Conservation (phyloP, 2,329 filamentous ascomycete genomes). For the Colletotrichum cuscutae region DNA sequence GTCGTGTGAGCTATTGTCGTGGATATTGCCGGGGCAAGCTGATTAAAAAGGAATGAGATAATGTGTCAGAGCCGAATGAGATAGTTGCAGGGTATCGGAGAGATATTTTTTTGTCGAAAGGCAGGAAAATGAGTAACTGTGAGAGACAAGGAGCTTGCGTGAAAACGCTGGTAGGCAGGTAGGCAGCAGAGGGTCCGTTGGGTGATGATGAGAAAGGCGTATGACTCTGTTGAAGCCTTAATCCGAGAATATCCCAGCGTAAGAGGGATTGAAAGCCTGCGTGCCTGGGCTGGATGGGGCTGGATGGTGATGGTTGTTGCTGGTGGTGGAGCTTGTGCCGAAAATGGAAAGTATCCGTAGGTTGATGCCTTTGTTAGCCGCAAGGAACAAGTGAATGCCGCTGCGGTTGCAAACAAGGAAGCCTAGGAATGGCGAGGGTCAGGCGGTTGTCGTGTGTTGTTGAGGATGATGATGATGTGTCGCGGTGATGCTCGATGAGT, state of each 20-base stretch:
- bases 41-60: constrained; percentile 32
- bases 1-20: constrained; percentile 22
- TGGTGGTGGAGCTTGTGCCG: constrained; percentile 8
- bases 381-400: constrained; percentile 65
- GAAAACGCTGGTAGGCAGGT: constrained; percentile 4
- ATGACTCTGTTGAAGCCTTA: constrained; percentile 2
- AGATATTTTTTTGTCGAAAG: background rate
- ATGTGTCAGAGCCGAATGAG: constrained; percentile 17
- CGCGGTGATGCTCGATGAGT: constrained; percentile 28
- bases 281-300: constrained; percentile 22
- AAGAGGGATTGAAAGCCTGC: constrained; percentile 22
- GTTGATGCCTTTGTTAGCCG: constrained; percentile 41
- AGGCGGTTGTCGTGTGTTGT: constrained; percentile 17
- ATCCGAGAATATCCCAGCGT: constrained; percentile 16
- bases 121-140: constrained; percentile 17
- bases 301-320: background rate
- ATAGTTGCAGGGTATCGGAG: constrained; percentile 21
- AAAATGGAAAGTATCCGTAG: constrained; percentile 22
- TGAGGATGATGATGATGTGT: constrained; percentile 17
- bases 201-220: background rate
- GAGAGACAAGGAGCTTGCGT: constrained; percentile 10
- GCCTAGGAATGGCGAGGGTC: constrained; percentile 35
- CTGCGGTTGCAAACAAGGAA: constrained; percentile 45
- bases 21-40: constrained; percentile 4
- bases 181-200: constrained; percentile 13